These are phyloP conservation scores for Roridomyces roridus DNA, from an alignment of 768 basidiomycete genomes.

Conservation along the genomic window DNA sequence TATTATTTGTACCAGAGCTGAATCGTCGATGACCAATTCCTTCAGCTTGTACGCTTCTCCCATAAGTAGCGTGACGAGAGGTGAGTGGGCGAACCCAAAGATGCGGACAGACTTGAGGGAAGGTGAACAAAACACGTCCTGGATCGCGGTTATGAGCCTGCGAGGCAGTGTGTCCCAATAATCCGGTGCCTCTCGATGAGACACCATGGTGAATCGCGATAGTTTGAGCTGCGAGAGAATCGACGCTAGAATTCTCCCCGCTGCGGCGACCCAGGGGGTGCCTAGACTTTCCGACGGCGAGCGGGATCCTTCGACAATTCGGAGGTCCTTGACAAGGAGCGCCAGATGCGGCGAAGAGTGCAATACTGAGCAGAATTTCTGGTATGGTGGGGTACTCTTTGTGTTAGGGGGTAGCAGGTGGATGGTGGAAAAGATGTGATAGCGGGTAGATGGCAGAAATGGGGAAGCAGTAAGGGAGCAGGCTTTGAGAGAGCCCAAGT, in stretches of 20 bases:
- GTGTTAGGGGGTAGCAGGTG: not conserved
- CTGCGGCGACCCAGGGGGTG: not conserved
- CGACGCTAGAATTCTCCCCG: not conserved
- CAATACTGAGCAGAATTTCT: not conserved
- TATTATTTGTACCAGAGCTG: too few relatives aligned
- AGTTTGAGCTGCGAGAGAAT: not conserved
- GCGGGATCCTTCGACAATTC: conserved; percentile 3
- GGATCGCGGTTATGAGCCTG: not conserved
- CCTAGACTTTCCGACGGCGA: not conserved
- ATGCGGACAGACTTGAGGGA: not conserved
- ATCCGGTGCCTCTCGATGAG: not conserved
- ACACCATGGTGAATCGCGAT: not conserved
- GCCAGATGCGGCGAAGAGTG: not conserved
- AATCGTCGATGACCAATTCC: not conserved
- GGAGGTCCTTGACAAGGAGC: conserved; percentile 1
- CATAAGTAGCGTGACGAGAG: not conserved
- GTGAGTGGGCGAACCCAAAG: not conserved
- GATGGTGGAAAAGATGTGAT: not conserved
- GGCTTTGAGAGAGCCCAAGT: not conserved
- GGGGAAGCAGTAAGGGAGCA: not conserved
- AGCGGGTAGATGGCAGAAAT: not conserved
- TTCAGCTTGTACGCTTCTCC: not conserved
- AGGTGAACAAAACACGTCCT: not conserved
- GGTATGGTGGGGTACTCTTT: not conserved
- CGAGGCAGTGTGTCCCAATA: not conserved